phyloP scores from a whole-genome alignment of 2,329 filamentous ascomycete genomes.

The Ustilaginoidea virens region DNA sequence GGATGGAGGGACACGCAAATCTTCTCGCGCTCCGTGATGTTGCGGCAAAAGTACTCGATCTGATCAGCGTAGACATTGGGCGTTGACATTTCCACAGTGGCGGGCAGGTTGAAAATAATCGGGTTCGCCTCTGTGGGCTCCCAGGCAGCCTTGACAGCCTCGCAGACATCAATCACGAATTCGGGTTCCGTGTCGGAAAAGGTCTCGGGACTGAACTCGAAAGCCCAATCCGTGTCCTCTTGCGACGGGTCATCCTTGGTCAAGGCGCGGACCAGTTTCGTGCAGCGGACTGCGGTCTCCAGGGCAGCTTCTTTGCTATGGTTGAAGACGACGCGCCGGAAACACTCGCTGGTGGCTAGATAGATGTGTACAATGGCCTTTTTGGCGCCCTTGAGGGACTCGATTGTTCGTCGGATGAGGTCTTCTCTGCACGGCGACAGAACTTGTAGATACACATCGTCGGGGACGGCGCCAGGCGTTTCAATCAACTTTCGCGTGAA shows the following conservation, averaged over 20 bases:
- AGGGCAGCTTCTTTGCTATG: conserved; percentile 72
- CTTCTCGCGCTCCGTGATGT: conserved; percentile 75
- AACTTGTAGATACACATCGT: conserved; percentile 85
- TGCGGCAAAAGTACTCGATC: conserved; percentile 85
- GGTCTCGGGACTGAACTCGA: conserved; percentile 72
- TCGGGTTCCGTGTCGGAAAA: conserved; percentile 86
- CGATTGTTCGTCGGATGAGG: conserved; percentile 77
- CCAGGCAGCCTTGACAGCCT: conserved; percentile 92
- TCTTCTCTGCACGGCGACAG: conserved; percentile 85
- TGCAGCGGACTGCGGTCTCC: conserved; percentile 69
- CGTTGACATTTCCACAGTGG: conserved; percentile 88
- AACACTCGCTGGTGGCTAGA: conserved; percentile 90
- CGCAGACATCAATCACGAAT: conserved; percentile 69
- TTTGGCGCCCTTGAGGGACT: conserved; percentile 76
- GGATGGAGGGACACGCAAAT: conserved; percentile 81
- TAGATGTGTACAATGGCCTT: conserved; percentile 94
- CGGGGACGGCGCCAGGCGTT: conserved; percentile 67
- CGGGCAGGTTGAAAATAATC: conserved; percentile 94
- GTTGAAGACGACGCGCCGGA: conserved; percentile 79
- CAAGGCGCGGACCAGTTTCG: conserved; percentile 72
- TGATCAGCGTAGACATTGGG: conserved; percentile 94
- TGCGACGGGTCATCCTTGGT: conserved; percentile 61
- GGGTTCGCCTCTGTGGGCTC: conserved; percentile 61
- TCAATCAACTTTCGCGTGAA: conserved; percentile 80
- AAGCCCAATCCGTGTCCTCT: conserved; percentile 52